Evolutionary conservation across 164 flowering plant genomes (phyloP), one percentile per base, ranked within the genome.

Genomic region (Amborella trichopoda): DNA sequence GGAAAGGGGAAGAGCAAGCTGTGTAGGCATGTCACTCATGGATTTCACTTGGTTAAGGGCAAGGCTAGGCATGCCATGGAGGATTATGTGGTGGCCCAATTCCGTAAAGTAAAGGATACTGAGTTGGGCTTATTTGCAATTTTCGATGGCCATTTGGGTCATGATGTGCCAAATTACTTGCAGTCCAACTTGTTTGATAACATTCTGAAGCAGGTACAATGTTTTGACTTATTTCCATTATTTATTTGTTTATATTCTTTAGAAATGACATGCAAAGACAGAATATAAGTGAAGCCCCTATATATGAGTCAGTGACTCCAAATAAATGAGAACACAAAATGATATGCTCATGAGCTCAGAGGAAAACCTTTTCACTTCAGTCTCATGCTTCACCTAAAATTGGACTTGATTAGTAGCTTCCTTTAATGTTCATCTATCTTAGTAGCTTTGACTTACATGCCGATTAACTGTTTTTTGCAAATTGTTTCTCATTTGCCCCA

Each of bases 71-170:
- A 84, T 64, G 57, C 76, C 23, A 87, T 87, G 94, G 99, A 87
- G 65, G 99, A 87, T 55, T 91, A 82, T 56, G 70, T 73, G 53
- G 69, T 76, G 63, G 94, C 96, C 5, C 55, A 93, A 52, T 87
- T 80, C 56, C 84, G 70, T 69, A 58, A 84, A 69, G 71, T 77
- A 22, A 68, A 51, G 6, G 83, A 76, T 26, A 62, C 76, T 21
- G 95, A 84, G 63, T 76, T 93, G 46, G 99, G 99, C 13, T 58
- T 87, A 33, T 93, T 82, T 57, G 96, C 95, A n/a, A 81, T 93
- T 55, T 87, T 72, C 62, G 99, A 93, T 66, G 99, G 99, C 30
- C 99, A 88, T 68, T 52, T 79, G 41, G 81, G 99, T 61, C 77
- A 72, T 45, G 76, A 67, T 22, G 68, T 93, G 52, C 91, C 99